Base-by-base conservation (phyloP, 1,139 yeast genomes). In the Hansenula sp. region DNA sequence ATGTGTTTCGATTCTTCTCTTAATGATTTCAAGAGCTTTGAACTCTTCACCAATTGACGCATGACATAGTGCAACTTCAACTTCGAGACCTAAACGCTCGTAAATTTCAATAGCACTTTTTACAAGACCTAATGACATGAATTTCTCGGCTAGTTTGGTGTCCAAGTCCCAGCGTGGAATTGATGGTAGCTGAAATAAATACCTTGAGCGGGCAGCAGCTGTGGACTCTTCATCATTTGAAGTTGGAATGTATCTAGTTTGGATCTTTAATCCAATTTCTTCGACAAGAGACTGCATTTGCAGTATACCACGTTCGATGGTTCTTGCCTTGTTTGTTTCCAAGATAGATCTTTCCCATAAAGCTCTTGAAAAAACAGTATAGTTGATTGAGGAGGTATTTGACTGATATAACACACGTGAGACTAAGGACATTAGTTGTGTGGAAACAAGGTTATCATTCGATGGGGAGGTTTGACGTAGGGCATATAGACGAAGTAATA, bases 211-310 rank as follows among this genome's bases (percentile, higher is more conserved):
- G 6, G 82, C 72, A 27, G 73, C 63, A 27, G 46, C 55, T n/a
- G 51, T 47, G 1, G 57, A 50, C 8, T 59, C 61, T 6, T 60
- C 56, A 10, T 48, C 74, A 27, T 63, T 63, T 0, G 72, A 66
- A 44, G 71, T 71, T 5, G 94, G 89, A 38, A 86, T 73, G 43
- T 81, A 65, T 48, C 83, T 73, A 2, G 83, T 67, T 47, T 76
- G 72, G 42, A 87, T 79, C 46, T 81, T 80, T 46, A 84, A 72
- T 1, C 95, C 96, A 36, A 90, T 71, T 61, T 91, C 98, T 59
- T 91, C 97, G 27, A 91, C 93, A 41, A 94, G 71, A 5, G 96
- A 83, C 42, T 93, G 94, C 84, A 94, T 83, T 65, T 94, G 99
- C 43, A 93, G 71, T 13, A 91, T 82, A 43, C 98, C 98, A 63